Evolutionary conservation across 148 eudicot genomes (phyloP).

Genomic region (Rhododendron ferrugineum): DNA sequence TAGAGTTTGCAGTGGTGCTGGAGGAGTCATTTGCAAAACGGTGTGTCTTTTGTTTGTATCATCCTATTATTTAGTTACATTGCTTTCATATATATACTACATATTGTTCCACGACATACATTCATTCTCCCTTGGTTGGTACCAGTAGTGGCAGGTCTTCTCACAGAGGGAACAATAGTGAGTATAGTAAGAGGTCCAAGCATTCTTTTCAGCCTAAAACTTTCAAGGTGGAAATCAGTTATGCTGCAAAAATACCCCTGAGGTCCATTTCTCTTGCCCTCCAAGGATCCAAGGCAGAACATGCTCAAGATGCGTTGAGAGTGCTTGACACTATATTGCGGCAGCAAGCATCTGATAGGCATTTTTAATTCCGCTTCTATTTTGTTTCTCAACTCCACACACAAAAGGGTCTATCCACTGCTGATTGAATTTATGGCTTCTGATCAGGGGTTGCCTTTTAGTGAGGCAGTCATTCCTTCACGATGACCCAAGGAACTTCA

Average conservation of each 20-base stretch:
- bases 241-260: constrained; percentile 45
- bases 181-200: constrained; percentile 52
- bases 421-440: too few species aligned
- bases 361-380: too few species aligned
- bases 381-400: too few species aligned
- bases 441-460: too few species aligned
- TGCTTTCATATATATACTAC: not conserved
- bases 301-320: constrained; percentile 49
- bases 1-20: too few species aligned
- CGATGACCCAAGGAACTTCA: too few species aligned
- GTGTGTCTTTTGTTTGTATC: constrained; percentile 25
- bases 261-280: constrained; percentile 30
- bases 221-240: constrained; percentile 59
- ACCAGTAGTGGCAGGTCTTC: constrained; percentile 27
- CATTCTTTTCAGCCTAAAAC: constrained; percentile 39
- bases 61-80: not conserved
- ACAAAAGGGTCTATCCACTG: too few species aligned
- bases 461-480: too few species aligned
- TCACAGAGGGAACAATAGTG: constrained; percentile 21
- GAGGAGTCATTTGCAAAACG: constrained; percentile 11
- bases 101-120: not conserved
- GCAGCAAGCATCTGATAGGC: too few species aligned
- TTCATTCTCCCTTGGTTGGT: not conserved
- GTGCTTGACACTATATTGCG: not conserved
- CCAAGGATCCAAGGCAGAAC: constrained; percentile 37